phyloP scores from a whole-genome alignment of 169 alveolate species.

The Plasmodium yoelii region DNA sequence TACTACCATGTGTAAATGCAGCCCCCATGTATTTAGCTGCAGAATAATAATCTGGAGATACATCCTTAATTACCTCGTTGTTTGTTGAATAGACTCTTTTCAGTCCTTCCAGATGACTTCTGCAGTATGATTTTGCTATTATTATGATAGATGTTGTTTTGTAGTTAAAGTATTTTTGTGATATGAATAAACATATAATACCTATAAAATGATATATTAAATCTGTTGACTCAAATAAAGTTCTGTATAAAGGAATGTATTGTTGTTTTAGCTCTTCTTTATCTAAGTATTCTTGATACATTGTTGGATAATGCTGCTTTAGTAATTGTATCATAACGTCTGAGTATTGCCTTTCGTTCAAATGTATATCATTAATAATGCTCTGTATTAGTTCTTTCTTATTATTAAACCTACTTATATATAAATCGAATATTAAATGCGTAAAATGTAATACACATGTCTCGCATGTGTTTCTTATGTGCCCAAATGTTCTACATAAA shows the following conservation, averaged over 20 bases:
- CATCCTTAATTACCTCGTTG: slow-evolving; percentile 58
- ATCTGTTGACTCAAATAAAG: slow-evolving; percentile 45
- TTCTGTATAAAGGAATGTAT: slow-evolving; percentile 28
- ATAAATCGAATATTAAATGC: slow-evolving; percentile 59
- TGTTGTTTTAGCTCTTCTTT: slow-evolving; percentile 58
- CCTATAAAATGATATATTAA: slow-evolving; percentile 72
- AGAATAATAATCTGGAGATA: slow-evolving; percentile 68
- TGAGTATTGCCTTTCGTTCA: slow-evolving; percentile 57
- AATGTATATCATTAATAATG: slow-evolving; percentile 37
- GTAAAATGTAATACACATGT: slow-evolving; percentile 75
- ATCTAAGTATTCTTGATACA: slow-evolving; percentile 25
- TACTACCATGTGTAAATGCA: slow-evolving; percentile 31
- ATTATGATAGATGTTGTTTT: slow-evolving; percentile 34
- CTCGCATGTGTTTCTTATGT: slow-evolving; percentile 61
- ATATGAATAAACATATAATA: slow-evolving; percentile 43
- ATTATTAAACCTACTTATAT: slow-evolving; percentile 65
- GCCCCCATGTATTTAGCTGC: slow-evolving; percentile 61
- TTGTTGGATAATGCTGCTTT: slow-evolving; percentile 53
- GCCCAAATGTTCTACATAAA: slow-evolving; percentile 55
- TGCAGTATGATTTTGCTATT: slow-evolving; percentile 61
- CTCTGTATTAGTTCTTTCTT: slow-evolving; percentile 67
- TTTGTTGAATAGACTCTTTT: slow-evolving; percentile 47
- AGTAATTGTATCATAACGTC: slow-evolving; percentile 60
- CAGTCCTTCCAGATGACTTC: slow-evolving; percentile 68
- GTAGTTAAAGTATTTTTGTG: slow-evolving; percentile 67